Base-by-base conservation (phyloP, 306 rosid genomes). In the Vigna unguiculata region DNA sequence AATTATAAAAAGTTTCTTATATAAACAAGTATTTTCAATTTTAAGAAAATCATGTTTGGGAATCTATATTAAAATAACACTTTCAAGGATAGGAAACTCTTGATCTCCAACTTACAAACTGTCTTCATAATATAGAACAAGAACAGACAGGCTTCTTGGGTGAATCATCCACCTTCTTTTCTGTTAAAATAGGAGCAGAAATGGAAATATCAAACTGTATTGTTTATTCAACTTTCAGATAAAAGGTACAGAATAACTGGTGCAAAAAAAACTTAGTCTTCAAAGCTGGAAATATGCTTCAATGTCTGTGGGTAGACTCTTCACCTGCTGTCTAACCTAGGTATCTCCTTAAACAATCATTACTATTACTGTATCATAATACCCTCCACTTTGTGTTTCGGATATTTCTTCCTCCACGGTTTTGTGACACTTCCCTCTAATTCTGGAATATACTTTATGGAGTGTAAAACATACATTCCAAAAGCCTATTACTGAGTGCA, bases 101-200 rank as follows among this genome's bases (percentile, higher is more conserved):
- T 28, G 32, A 28, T 28, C 32, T 28, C 32, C 32, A 81, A 55
- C 84, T 54, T 49, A 55, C 34, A 58, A 49, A 63, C 77, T 63
- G 57, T 71, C 86, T 86, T 94, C 93, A 94, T 87, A 94, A 21
- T 79, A 94, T 94, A 68, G 91, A 86, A 90, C 98, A 94, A 9
- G 96, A 87, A 75, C 98, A 94, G 59, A 86, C 89, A 61, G 86
- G 89, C 85, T 94, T 94, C 88, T 86, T 87, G 12, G 96, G 91
- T 20, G 87, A 73, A 85, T 94, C 93, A 81, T 90, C 98, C 60
- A 90, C 62, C 92, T 90, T 94, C 86, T 94, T 90, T 63, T 89
- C 98, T 94, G 95, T 86, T 85, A 65, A 77, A 24, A 30, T 49
- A 64, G 73, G 62, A 52, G 17, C 32, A 59, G 16, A 64, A 68